phyloP scores from a whole-genome alignment of 164 flowering plant species.

The Aristolochia contorta region DNA sequence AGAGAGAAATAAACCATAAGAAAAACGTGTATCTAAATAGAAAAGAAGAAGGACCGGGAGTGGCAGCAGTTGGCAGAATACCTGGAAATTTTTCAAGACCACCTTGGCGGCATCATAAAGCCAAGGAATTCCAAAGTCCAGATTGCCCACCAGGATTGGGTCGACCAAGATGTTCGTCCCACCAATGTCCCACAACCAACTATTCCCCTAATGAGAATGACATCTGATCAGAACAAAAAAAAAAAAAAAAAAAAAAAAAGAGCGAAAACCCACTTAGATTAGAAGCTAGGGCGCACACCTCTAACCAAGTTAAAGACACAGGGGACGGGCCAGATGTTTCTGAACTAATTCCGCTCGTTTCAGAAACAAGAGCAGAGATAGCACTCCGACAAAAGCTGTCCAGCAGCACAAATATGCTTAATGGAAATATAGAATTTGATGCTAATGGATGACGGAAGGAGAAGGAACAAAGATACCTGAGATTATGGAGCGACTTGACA shows the following conservation, averaged over 20 bases:
- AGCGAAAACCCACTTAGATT: not conserved
- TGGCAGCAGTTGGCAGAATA: slow-evolving; percentile 13
- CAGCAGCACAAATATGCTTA: slow-evolving; percentile 14
- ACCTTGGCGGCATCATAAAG: slow-evolving; percentile 90
- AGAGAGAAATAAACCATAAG: slow-evolving; percentile 9
- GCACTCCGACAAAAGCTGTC: slow-evolving; percentile 3
- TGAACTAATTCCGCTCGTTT: slow-evolving; percentile 36
- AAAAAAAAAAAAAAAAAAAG: too few relatives aligned
- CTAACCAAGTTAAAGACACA: slow-evolving; percentile 72
- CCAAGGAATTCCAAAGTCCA: slow-evolving; percentile 95
- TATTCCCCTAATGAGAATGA: slow-evolving; percentile 50
- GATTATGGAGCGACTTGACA: not conserved
- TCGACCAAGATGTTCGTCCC: slow-evolving; percentile 74
- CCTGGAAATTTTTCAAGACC: slow-evolving; percentile 68
- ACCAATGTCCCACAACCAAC: slow-evolving; percentile 87
- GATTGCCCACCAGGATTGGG: slow-evolving; percentile 86
- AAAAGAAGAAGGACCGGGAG: not conserved
- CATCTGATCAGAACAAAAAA: slow-evolving; percentile 2
- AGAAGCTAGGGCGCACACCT: slow-evolving; percentile 39
- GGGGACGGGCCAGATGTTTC: slow-evolving; percentile 28
- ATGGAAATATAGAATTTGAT: not conserved
- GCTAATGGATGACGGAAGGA: not conserved
- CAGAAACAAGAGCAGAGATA: slow-evolving; percentile 50
- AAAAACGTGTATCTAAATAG: not conserved
- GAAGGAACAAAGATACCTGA: not conserved